phyloP scores from a whole-genome alignment of 2,329 filamentous ascomycete genomes.

The Alternaria solani region DNA sequence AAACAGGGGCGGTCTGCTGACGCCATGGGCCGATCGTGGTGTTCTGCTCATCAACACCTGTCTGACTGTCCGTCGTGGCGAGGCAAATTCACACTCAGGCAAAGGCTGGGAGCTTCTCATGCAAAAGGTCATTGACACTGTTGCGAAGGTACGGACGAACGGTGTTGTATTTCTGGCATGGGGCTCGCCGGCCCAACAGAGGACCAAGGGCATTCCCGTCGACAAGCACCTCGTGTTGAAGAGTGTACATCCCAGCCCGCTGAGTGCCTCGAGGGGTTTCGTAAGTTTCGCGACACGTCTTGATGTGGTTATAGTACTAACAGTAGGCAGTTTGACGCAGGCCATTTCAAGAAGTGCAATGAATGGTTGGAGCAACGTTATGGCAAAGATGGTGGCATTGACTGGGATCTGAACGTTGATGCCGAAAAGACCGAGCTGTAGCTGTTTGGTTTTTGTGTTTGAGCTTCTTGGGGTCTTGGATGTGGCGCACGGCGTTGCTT shows the following conservation, averaged over 20 bases:
- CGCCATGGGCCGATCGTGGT: constrained; percentile 91
- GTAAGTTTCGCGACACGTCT: constrained; percentile 53
- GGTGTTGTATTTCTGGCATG: constrained; percentile 97
- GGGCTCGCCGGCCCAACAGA: constrained; percentile 83
- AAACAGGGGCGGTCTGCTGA: constrained; percentile 81
- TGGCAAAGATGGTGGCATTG: constrained; percentile 79
- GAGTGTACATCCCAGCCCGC: constrained; percentile 90
- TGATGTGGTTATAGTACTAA: constrained; percentile 41
- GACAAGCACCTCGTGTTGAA: constrained; percentile 82
- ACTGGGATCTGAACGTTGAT: constrained; percentile 75
- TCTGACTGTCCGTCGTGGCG: constrained; percentile 87
- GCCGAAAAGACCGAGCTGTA: constrained; percentile 38
- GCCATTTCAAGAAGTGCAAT: constrained; percentile 83
- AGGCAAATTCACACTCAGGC: constrained; percentile 84
- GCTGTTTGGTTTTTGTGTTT: neutral
- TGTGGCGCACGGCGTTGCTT: neutral
- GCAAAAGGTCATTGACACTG: constrained; percentile 87
- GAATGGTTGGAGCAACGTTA: constrained; percentile 84
- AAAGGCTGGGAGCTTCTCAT: constrained; percentile 95
- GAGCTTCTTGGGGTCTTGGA: neutral
- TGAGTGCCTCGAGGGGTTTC: constrained; percentile 84
- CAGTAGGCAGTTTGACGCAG: constrained; percentile 69
- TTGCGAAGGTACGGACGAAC: constrained; percentile 75
- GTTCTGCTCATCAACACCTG: constrained; percentile 95
- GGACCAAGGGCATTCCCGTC: constrained; percentile 76